Evolutionary conservation across 768 basidiomycete genomes (phyloP), one percentile per base, ranked within the genome.

Genomic region (Panus rudis): DNA sequence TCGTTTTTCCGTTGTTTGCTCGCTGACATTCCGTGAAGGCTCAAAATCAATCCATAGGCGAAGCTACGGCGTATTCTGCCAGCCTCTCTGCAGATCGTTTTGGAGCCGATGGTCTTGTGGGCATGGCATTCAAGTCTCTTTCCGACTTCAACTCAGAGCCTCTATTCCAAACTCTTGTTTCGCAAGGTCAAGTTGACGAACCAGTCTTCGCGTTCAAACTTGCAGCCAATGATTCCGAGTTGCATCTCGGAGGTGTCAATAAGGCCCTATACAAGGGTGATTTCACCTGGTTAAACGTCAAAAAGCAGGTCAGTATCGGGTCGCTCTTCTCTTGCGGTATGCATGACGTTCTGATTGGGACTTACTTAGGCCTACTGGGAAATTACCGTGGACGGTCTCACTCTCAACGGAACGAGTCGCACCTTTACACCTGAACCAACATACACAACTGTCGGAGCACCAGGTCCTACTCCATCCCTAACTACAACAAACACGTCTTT

Each of bases 171-270:
- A 59, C 52, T 1, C 52, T 66, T 12, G 33, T 61, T 19, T 5
- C 33, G 3, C 42, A 60, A 33, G 22, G 44, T 16, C 30, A 52
- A 28, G 37, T 50, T 14, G 8, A 31, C 4, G 54, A 63, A 21
- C 44, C 62, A 16, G 46, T 61, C 38, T 67, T 68, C 26, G 58
- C 66, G 22, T 65, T 73, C 50, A 62, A 66, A 26, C 49, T 73
- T 8, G 62, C 63, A 10, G 50, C 6, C 3, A 61, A 48, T 13
- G 52, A 56, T 16, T 37, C 46, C 12, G 63, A 69, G 51, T 58
- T 75, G 37, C 51, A 47, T 31, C 47, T 75, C 16, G 74, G 74
- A 3, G 64, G 67, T 8, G 50, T 60, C 21, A 60, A 75, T 48
- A 39, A 52, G 4, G 51, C 56, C 13, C 46, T 63, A 17, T 72